Evolutionary conservation across 352 stramenopile species (phyloP).

Genomic region (Phytopythium ostracodes): DNA sequence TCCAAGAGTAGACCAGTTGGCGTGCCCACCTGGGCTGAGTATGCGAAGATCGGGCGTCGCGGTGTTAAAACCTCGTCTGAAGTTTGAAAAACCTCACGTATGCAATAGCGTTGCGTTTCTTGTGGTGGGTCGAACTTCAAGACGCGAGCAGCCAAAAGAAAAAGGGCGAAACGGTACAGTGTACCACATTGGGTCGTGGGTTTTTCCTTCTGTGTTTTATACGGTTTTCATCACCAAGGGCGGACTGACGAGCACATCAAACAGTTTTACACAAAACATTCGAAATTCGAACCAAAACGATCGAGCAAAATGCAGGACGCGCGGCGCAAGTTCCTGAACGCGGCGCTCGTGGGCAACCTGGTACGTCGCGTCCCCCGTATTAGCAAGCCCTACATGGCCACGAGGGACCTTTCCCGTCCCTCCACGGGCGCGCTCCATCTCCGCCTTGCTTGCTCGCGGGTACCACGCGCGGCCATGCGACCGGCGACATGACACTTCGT

Average conservation of each 20-base stretch:
- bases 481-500: neutral
- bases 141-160: neutral
- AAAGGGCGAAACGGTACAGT: neutral
- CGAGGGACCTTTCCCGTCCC: too few species aligned
- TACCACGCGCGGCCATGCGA: neutral
- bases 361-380: conserved; percentile 21
- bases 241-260: too few species aligned
- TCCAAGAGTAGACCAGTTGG: too few species aligned
- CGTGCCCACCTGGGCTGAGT: neutral
- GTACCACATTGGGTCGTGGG: neutral
- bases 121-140: conserved; percentile 8
- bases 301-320: conserved; percentile 43
- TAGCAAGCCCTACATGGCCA: too few species aligned
- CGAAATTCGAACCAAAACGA: conserved; percentile 5
- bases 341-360: conserved; percentile 57
- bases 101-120: conserved; percentile 4
- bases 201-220: too few species aligned
- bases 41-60: neutral
- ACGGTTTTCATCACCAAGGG: too few species aligned
- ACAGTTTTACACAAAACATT: too few species aligned
- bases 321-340: conserved; percentile 69
- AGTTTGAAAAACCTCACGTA: neutral
- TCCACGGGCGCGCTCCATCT: too few species aligned
- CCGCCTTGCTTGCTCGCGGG: neutral
- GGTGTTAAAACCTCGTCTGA: conserved; percentile 2